Conservation (phyloP, 1,284 basidiomycete species). For the Mycena citricolor region DNA sequence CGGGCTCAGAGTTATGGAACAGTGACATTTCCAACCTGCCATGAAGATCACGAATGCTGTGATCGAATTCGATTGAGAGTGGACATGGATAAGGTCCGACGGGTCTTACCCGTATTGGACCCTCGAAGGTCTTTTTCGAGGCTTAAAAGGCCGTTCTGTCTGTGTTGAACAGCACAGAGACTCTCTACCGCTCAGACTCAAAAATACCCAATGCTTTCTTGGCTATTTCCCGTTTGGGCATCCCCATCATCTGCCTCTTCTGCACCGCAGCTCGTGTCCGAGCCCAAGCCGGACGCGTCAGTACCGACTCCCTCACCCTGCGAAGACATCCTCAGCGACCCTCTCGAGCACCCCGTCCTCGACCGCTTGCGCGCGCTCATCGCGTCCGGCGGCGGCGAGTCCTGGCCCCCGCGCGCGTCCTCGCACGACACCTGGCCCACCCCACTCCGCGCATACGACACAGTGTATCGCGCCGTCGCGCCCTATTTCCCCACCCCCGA, state of each 20-base stretch:
- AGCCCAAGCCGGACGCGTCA: too few relatives aligned
- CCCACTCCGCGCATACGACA: constrained; percentile 17
- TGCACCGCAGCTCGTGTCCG: too few relatives aligned
- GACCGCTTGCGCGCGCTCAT: constrained; percentile 16
- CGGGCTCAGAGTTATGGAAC: too few relatives aligned
- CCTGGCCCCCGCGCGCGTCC: constrained; percentile 25
- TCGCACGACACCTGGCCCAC: constrained; percentile 24
- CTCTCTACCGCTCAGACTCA: too few relatives aligned
- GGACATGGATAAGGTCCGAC: too few relatives aligned
- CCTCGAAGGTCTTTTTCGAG: too few relatives aligned
- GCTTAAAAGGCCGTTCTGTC: too few relatives aligned
- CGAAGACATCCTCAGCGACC: constrained; percentile 17
- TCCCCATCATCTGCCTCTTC: constrained; percentile 1
- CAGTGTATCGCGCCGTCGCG: constrained; percentile 21
- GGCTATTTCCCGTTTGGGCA: constrained; percentile 20
- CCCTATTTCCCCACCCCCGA: constrained; percentile 20
- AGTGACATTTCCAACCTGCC: too few relatives aligned
- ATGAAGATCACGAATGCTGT: too few relatives aligned
- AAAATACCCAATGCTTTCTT: constrained; percentile 23
- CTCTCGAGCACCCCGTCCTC: constrained; percentile 11
- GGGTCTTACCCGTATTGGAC: too few relatives aligned
- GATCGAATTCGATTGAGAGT: too few relatives aligned
- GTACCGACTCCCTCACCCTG: constrained; percentile 7
- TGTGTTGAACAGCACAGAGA: too few relatives aligned
- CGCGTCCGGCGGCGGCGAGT: constrained; percentile 15